Base-by-base conservation (phyloP, 345 rosid genomes). In the Aethionema arabicum region DNA sequence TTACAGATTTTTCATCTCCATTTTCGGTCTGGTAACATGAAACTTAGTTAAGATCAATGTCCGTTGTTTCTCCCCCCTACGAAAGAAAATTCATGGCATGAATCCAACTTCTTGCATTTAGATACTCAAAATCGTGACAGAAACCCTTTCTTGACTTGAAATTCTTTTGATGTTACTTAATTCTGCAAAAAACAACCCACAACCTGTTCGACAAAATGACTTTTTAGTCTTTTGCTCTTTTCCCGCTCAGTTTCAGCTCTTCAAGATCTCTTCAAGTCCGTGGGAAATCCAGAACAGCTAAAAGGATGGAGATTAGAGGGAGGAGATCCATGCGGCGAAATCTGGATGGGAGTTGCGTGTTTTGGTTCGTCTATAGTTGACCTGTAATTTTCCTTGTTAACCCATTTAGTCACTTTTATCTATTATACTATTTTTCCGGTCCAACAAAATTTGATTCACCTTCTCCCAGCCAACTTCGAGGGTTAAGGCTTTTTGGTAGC, bases 341-440 rank as follows among this genome's bases (percentile, higher is more conserved):
- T 74, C 11, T 93, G 99, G 99, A 83, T 68, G n/a, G 96, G 97
- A 67, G 85, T 93, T 39, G 75, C 85, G 8, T 93, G 99, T 61
- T 75, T 77, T 16, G 93, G 87, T 13, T 76, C 96, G 7, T 85
- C 91, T 29, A 72, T 90, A 32, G 61, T 74, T 55, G 74, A 79
- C 69, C 77, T 93, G 99, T 93, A 83, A 72, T 35, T 45, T 30
- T 15, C 59, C 33, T 11, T 36, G 0, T 33, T 14, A 50, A 60
- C 59, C 51, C 52, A 56, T 63, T 49, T 56, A 39, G 11, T 59
- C 66, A 8, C 46, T 33, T 49, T 62, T 51, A n/a, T 51, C 12
- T 30, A 40, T 8, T 14, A 6, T 14, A 4, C 10, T 40, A 12
- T 27, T 32, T 5, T 9, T 7, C 9, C 37, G 5, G 32, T 7